Base-by-base conservation (phyloP, 2,329 filamentous ascomycete species). In the Myriosclerotinia duriaeana region DNA sequence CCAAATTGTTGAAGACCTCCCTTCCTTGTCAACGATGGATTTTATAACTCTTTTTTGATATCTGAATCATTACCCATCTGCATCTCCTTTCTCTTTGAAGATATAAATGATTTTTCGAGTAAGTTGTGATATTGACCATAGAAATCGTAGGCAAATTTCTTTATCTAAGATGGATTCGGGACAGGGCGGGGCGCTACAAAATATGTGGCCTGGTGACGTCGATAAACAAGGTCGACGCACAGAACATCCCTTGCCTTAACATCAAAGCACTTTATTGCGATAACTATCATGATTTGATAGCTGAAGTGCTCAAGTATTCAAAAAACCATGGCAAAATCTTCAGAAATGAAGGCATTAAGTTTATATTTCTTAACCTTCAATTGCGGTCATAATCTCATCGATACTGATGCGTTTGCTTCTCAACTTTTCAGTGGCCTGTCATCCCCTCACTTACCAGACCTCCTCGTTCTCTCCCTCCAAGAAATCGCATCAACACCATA, bases 321-420 rank as follows among this genome's bases (percentile, higher is more conserved):
- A 17, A 22, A 3, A 22, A 44, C 9, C 2, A 65, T 65, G 64
- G 48, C 54, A 54, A 46, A 36, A 22, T 9, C 15, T 17, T 58
- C 53, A 40, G 56, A 58, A 9, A 67, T 64, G 53, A 64, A 63
- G 22, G n/a, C 44, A 26, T 50, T 96, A 65, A 87, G 89, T 73
- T 79, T 93, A 66, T 89, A 96, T 74, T 84, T 96, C 69, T 78
- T 97, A 64, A 96, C 93, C 14, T 97, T 95, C 81, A 98, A 98
- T 77, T 96, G 92, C 74, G 94, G 85, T 42, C 90, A 91, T 72
- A 83, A 83, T 64, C 79, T 87, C 11, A 86, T 97, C 74, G 83
- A 93, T 72, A 81, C 87, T 30, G 81, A 87, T 48, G 82, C 86
- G 62, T 92, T 97, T 73, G 88, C 90, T 17, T 79, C 84, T 14